Evolutionary conservation across 257 asterid genomes (phyloP), one percentile per base, ranked within the genome.

Genomic region (Plantago ovata): DNA sequence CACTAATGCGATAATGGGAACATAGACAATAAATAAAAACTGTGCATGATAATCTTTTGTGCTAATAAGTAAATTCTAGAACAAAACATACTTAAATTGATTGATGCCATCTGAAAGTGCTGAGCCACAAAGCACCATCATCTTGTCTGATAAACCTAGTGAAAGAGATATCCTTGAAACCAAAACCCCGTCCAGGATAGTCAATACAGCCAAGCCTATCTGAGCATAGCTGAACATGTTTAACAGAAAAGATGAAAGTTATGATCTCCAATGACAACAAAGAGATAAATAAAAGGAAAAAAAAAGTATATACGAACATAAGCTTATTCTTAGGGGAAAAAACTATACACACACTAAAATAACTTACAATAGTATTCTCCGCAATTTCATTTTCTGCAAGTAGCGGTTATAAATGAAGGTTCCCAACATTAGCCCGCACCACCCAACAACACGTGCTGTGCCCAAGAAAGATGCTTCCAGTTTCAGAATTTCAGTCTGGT

Each of bases 391-490:
- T 69, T 67, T 81, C 87, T 87, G 82, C 78, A 91, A 72, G 82
- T 63, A 91, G 55, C 94, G 87, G 70, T 83, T 87, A 63, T 87
- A 91, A 20, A 75, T 33, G 39, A 83, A 67, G 70, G 96, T 91
- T 53, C 96, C 98, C 36, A 91, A 65, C 96, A 91, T 91, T 77
- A 91, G 94, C 55, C 96, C 91, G 28, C 80, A 69, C 98, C 98
- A 91, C 38, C 95, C 95, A 60, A 91, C 75, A 61, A 87, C 96
- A 53, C 98, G 96, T 40, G 81, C 78, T 48, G 95, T 81, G 66
- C 98, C 98, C 84, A 87, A 77, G 75, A 91, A 91, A 47, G 98
- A 84, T 58, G 98, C 92, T 14, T 84, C 98, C 77, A 91, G 62
- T 42, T 79, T 73, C 60, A 91, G 75, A 70, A 63, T 45, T 78